These are phyloP conservation scores for Nemania sp. DNA, from an alignment of 2,329 filamentous ascomycete genomes.

Conservation along the genomic window DNA sequence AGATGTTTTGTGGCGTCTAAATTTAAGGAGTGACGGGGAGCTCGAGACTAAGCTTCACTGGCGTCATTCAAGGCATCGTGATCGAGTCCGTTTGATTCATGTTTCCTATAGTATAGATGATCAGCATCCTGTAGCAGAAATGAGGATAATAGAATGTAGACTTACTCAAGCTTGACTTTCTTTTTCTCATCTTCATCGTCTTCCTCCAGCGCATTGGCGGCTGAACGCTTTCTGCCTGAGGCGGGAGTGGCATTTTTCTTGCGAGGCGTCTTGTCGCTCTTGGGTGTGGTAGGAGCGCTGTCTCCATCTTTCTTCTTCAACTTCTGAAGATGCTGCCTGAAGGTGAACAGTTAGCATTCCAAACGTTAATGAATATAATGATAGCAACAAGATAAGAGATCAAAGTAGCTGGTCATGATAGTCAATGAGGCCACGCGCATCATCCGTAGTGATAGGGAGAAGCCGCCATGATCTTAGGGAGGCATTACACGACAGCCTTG, in stretches of 20 bases:
- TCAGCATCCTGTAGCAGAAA: neutral
- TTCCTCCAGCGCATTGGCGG: constrained; percentile 6
- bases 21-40: neutral
- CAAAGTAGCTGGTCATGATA: neutral
- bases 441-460: neutral
- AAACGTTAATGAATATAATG: neutral
- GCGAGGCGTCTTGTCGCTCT: neutral
- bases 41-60: neutral
- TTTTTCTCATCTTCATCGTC: constrained; percentile 11
- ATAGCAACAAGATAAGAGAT: constrained; percentile 22
- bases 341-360: constrained; percentile 18
- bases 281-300: neutral
- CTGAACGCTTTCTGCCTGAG: neutral
- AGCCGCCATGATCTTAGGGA: neutral
- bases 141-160: neutral
- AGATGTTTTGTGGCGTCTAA: neutral
- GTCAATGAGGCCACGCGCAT: constrained; percentile 7
- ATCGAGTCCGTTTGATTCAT: too few species aligned
- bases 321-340: constrained; percentile 52
- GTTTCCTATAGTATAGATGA: neutral
- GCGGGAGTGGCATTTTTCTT: neutral
- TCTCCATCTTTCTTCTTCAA: constrained; percentile 41
- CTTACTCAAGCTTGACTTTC: constrained; percentile 25
- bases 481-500: constrained; percentile 46
- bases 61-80: neutral